Evolutionary conservation across 345 rosid species (phyloP).

Genomic region (Erysimum cheiranthoides): DNA sequence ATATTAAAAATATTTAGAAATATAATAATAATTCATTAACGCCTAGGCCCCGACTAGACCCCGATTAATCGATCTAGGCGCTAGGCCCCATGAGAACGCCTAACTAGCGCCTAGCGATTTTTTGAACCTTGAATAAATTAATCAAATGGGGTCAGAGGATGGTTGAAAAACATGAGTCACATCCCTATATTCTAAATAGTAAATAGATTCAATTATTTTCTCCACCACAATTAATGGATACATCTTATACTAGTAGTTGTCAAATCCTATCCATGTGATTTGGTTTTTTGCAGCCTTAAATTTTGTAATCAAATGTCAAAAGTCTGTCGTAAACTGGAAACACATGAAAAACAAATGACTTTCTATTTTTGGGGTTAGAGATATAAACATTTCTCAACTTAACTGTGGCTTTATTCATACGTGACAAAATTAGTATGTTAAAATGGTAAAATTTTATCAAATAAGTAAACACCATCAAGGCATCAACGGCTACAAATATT

Average conservation of each 20-base stretch:
- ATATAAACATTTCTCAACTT: neutral
- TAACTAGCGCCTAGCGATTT: too few species aligned
- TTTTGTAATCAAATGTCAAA: constrained; percentile 27
- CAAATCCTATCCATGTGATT: constrained; percentile 36
- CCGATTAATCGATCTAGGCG: too few species aligned
- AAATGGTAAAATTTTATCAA: neutral
- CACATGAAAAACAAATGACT: constrained; percentile 28
- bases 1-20: too few species aligned
- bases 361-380: neutral
- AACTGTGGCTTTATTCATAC: neutral
- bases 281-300: constrained; percentile 20
- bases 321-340: constrained; percentile 15
- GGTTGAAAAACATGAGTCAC: constrained; percentile 33
- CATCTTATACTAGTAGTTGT: constrained; percentile 38
- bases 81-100: too few species aligned
- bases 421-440: neutral
- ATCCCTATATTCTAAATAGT: too few species aligned
- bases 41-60: too few species aligned
- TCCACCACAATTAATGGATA: constrained; percentile 19
- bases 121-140: too few species aligned
- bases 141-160: constrained; percentile 29
- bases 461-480: neutral
- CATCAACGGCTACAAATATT: neutral
- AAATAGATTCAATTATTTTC: constrained; percentile 31
- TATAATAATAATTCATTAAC: too few species aligned